phyloP scores from a whole-genome alignment of 2,329 filamentous ascomycete genomes.

The Talaromyces amestolkiae region DNA sequence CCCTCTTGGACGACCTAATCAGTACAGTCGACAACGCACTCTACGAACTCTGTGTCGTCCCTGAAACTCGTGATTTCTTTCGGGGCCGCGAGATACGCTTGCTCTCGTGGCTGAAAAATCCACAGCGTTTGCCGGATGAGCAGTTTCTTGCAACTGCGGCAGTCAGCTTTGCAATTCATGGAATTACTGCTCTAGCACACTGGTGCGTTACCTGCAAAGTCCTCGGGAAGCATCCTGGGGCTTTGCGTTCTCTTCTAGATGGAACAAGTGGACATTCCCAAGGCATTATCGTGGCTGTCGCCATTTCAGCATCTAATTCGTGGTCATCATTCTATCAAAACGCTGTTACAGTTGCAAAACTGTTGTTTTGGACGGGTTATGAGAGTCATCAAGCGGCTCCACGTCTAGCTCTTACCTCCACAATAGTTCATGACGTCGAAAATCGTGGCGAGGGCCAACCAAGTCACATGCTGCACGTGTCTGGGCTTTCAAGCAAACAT shows the following conservation, averaged over 20 bases:
- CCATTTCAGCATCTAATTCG: constrained; percentile 80
- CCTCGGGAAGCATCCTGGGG: background rate
- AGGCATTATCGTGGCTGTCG: constrained; percentile 88
- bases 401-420: background rate
- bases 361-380: constrained; percentile 81
- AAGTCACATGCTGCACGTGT: constrained; percentile 3
- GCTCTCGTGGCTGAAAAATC: background rate
- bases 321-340: constrained; percentile 89
- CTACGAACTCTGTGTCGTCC: background rate
- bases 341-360: constrained; percentile 74
- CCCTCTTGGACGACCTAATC: background rate
- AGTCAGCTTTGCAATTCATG: background rate
- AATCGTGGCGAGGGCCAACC: constrained; percentile 1
- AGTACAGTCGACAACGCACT: background rate
- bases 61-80: constrained; percentile 9
- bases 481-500: background rate
- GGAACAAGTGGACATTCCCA: constrained; percentile 82
- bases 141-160: background rate
- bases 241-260: background rate
- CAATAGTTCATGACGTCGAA: background rate
- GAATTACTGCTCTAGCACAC: background rate
- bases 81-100: constrained; percentile 3
- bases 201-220: background rate
- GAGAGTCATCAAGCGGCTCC: background rate
- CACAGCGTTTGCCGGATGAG: background rate